Base-by-base conservation (phyloP, 345 rosid species). In the Orychophragmus violaceus region DNA sequence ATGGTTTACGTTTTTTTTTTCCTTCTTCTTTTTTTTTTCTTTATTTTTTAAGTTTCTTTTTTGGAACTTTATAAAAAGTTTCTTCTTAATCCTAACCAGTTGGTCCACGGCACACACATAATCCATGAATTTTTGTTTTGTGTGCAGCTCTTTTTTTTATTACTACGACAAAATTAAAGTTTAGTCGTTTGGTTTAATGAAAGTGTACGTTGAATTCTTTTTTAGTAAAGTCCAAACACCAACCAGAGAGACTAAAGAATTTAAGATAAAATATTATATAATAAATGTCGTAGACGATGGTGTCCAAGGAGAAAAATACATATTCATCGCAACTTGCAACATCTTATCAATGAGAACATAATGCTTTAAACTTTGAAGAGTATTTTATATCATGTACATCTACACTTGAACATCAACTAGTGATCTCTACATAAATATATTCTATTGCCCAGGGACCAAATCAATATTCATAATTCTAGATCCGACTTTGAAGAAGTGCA, bases 281-380 rank as follows among this genome's bases (percentile, higher is more conserved):
- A 48, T 18, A 44, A 64, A 30, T 22, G 63, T 67, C 71, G 64
- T 42, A 16, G n/a, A 57, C 64, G 56, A 68, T 68, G 33, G 35
- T 37, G 54, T 55, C 55, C 55, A 68, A 27, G 13, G 10, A n/a
- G 0, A 30, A 19, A 11, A 13, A 37, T 14, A 18, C 22, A 23
- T 57, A 23, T 44, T 44, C 55, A 10, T 14, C 6, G 24, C 56
- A 32, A 56, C 64, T 67, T 67, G 64, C 19, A 45, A 44, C 3
- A 48, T 48, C 30, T 30, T 11, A 32, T 56, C 32, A 37, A 14
- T 42, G 13, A 4, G 35, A 14, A 29, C 22, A 56, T 17, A 19
- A 42, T 54, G 42, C 16, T 39, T n/a, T 39, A 8, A n/a, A n/a
- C 18, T 29, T 44, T 30, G 13, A 29, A 41, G 45, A 44, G 12